Base-by-base conservation (phyloP, 176 grass and related monocot species). In the Panicum miliaceum region DNA sequence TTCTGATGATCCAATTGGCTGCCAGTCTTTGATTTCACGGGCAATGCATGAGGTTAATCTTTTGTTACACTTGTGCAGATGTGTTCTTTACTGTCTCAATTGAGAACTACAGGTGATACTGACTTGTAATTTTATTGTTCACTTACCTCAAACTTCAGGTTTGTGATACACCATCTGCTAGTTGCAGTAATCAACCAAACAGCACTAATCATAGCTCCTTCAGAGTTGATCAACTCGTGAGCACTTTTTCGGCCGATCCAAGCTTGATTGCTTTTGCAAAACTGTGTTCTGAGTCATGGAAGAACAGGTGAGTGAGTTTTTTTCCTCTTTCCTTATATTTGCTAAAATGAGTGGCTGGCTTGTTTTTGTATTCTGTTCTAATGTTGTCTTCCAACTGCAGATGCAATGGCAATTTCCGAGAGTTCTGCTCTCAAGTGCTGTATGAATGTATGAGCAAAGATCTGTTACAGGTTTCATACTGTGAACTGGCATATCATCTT, bases 361-460 rank as follows among this genome's bases (percentile, higher is more conserved):
- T 74, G 0, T 13, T 32, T 62, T 84, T 71, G 60, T 79, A 29
- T 12, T 66, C 37, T 70, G 20, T 58, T 73, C 19, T 57, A 45
- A 52, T 75, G 5, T 47, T 50, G 38, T 59, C 68, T 82, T 83
- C 71, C 12, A 74, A 64, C 64, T 86, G 73, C 96, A 98, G 96
- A 89, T 90, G 73, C 46, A 88, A 95, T 90, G 53, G 76, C 72
- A 93, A 84, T 87, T 98, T 98, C 68, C 89, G 88, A 79, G 96
- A 95, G 73, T 98, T 95, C 58, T 98, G 96, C 80, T 93, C 89
- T 75, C 96, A 95, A 83, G 87, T 98, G 80, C 67, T 98, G 69
- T 95, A 91, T 78, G 96, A 98, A 80, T 98, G 96, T 89, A 94
- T 98, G 87, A 95, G 96, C 87, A 98, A 95, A 95, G 96, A 98